Evolutionary conservation across 1,139 yeast species (phyloP), one percentile per base, ranked within the genome.

Genomic region (Pichia terricola): DNA sequence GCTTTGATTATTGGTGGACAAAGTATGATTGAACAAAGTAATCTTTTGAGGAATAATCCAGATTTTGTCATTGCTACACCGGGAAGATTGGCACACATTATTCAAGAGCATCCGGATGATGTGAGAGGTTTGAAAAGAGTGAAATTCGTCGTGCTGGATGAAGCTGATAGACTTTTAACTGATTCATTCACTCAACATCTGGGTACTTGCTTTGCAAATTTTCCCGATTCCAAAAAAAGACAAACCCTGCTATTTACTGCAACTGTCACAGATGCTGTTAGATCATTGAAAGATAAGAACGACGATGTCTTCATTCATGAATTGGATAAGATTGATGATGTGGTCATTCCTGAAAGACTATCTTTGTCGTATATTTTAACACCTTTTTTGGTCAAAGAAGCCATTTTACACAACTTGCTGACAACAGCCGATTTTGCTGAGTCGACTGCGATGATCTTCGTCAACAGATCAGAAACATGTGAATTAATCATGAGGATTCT

Each of bases 51-150:
- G 58, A 75, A 73, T 46, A 79, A 80, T 55, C 98, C 98, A 0
- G 98, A 94, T 66, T 84, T 91, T 56, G 88, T 91, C 33, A 82
- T 91, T 52, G 98, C 98, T 1, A 91, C 99, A 0, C 99, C 99
- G 0, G 99, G 99, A 7, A 71, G 99, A 59, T 68, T 91, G 50
- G 98, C 98, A 0, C 97, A 91, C 63, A 81, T 91, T 31, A 65
- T 83, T 50, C 78, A 81, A 57, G 84, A 94, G 60, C 96, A 96
- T 16, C 94, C 85, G 46, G 97, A 91, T 50, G 83, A 95, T 3
- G 69, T 85, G 0, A 70, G 77, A 38, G 96, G 96, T 0, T 68
- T 91, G 46, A 73, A 81, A 53, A 70, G 94, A 54, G 81, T 84
- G 27, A 79, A 80, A 58, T 91, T 72, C 59, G 68, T 91, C 50